These are phyloP conservation scores for Aspergillus luchuensis DNA, from an alignment of 2,329 filamentous ascomycete species.

Conservation along the genomic window DNA sequence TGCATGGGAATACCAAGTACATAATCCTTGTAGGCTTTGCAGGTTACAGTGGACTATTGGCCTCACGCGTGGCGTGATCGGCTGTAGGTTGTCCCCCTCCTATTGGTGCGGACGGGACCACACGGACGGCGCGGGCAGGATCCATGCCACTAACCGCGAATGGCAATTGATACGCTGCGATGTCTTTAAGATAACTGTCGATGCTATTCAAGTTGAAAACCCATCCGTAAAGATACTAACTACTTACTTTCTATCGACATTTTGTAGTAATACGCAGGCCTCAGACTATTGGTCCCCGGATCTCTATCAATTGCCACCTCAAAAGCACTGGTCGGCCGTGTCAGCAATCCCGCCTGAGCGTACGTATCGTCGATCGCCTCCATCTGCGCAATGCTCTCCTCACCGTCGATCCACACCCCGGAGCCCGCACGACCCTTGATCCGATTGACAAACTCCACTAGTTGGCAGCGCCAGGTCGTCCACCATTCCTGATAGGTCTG, in stretches of 20 bases:
- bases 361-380: slow-evolving; percentile 53
- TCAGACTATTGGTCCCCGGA: background rate
- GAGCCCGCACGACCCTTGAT: slow-evolving; percentile 42
- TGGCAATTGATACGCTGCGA: background rate
- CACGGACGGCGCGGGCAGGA: background rate
- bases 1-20: too few species aligned
- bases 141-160: background rate
- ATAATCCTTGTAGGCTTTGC: too few species aligned
- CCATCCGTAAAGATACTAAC: background rate
- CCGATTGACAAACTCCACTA: slow-evolving; percentile 54
- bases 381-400: slow-evolving; percentile 51
- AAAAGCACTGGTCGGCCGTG: slow-evolving; percentile 16
- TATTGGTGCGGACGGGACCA: slow-evolving; percentile 5
- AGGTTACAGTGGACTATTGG: too few species aligned
- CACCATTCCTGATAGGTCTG: slow-evolving; percentile 38
- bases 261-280: background rate
- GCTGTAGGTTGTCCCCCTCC: background rate
- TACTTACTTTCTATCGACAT: background rate
- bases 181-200: background rate
- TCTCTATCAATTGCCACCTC: background rate
- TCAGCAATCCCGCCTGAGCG: slow-evolving; percentile 40
- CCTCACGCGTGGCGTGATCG: background rate
- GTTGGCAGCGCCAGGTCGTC: slow-evolving; percentile 50
- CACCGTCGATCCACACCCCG: slow-evolving; percentile 45
- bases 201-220: background rate